Percentiles rank a stretch among this genome's conserved stretches.
These are phyloP conservation scores for Tolypocladium ovalisporum DNA, from an alignment of 2,329 filamentous ascomycete genomes.

Conservation along the genomic window DNA sequence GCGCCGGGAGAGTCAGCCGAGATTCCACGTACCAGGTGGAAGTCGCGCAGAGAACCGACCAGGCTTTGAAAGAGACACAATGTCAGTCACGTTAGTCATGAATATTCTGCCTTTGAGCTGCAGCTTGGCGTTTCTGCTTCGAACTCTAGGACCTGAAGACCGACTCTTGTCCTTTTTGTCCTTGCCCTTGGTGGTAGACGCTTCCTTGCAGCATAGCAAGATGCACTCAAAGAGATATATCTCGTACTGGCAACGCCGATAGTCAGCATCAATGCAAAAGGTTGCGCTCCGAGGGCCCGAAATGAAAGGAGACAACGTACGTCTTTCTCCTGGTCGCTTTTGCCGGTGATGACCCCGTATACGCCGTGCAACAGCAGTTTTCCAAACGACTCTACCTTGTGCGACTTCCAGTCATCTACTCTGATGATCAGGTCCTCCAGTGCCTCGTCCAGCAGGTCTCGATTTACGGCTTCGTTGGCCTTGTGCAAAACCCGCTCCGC, in stretches of 20 bases:
- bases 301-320: slow-evolving; percentile 34
- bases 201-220: slow-evolving; percentile 91
- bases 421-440: slow-evolving; percentile 69
- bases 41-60: slow-evolving; percentile 43
- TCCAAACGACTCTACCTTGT: slow-evolving; percentile 84
- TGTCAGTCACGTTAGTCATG: slow-evolving; percentile 96
- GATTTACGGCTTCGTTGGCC: slow-evolving; percentile 85
- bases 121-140: slow-evolving; percentile 64
- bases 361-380: slow-evolving; percentile 79
- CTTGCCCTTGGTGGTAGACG: slow-evolving; percentile 72
- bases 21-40: no score
- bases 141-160: slow-evolving; percentile 43
- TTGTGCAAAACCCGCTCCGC: slow-evolving; percentile 72
- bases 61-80: slow-evolving; percentile 77
- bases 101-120: slow-evolving; percentile 96
- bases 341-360: slow-evolving; percentile 82
- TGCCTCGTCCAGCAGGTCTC: slow-evolving; percentile 74
- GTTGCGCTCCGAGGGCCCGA: background rate
- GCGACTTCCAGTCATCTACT: slow-evolving; percentile 96
- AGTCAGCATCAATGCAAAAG: background rate
- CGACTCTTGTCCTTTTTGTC: slow-evolving; percentile 61
- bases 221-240: slow-evolving; percentile 97
- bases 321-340: slow-evolving; percentile 86
- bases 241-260: slow-evolving; percentile 64
- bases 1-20: background rate